A percentile compares a stretch with the other conserved stretches of the same genome.
Evolutionary conservation across 2,329 filamentous ascomycete genomes (phyloP).

Genomic region (Fusarium subglutinans): DNA sequence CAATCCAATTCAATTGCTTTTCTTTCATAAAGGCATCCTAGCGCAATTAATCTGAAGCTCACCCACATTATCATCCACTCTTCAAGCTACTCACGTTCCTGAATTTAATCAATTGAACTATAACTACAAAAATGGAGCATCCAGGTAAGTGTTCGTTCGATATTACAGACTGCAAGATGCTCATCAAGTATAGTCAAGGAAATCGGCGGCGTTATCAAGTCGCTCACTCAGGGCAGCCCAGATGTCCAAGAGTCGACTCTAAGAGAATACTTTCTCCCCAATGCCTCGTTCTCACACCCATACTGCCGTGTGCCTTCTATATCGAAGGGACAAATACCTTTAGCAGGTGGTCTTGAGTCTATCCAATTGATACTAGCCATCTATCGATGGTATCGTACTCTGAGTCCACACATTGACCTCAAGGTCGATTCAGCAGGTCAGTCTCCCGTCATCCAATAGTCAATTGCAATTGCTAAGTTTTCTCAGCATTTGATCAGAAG

Average conservation of each 20-base stretch:
- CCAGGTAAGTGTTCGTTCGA: conserved; percentile 47
- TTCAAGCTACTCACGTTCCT: background rate
- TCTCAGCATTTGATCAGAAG: conserved; percentile 71
- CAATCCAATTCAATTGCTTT: background rate
- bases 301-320: conserved; percentile 76
- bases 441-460: rapidly evolving
- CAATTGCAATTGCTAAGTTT: background rate
- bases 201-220: conserved; percentile 71
- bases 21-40: background rate
- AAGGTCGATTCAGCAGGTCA: conserved; percentile 67
- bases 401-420: conserved; percentile 78
- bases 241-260: conserved; percentile 72
- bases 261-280: conserved; percentile 75
- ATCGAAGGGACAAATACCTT: conserved; percentile 51
- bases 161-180: background rate
- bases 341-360: conserved; percentile 63
- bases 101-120: background rate
- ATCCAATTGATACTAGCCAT: conserved; percentile 73
- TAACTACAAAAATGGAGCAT: conserved; percentile 45
- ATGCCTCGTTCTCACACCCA: conserved; percentile 80
- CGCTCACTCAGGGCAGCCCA: conserved; percentile 73
- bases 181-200: conserved; percentile 58
- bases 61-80: background rate
- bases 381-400: conserved; percentile 85
- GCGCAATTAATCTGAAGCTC: background rate